These are phyloP conservation scores for Mycosphaerella sp. DNA, from an alignment of 2,329 filamentous ascomycete species.

Conservation along the genomic window DNA sequence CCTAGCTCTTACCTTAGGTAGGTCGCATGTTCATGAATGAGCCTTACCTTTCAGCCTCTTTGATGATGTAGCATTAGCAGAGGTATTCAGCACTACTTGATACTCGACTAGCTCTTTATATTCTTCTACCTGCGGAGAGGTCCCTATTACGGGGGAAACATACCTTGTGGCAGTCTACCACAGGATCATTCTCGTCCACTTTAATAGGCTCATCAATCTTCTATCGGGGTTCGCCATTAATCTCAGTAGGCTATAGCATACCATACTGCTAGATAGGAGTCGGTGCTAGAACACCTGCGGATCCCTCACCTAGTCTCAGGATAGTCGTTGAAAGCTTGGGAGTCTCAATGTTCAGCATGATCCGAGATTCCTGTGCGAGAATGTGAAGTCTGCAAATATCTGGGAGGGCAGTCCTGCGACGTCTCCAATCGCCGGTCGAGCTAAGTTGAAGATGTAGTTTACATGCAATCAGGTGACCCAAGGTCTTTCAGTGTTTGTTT, in stretches of 20 bases:
- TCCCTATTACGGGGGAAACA: slow-evolving; percentile 20
- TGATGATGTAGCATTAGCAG: slow-evolving; percentile 47
- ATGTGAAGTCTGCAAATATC: not conserved
- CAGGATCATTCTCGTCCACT: slow-evolving; percentile 20
- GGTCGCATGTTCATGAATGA: too few species aligned
- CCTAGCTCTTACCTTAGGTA: too few species aligned
- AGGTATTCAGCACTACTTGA: slow-evolving; percentile 31
- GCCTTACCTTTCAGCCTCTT: too few species aligned
- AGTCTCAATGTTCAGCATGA: not conserved
- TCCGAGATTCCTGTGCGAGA: not conserved
- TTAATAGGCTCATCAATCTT: slow-evolving; percentile 11
- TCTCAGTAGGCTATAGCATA: not conserved
- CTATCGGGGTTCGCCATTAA: slow-evolving; percentile 17
- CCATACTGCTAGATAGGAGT: slow-evolving; percentile 10
- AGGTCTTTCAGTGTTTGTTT: too few species aligned
- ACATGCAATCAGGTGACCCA: too few species aligned
- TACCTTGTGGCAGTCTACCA: slow-evolving; percentile 23
- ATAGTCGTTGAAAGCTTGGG: not conserved
- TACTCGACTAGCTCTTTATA: slow-evolving; percentile 2
- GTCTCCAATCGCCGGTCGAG: not conserved
- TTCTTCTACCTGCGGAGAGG: slow-evolving; percentile 15
- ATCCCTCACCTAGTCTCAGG: too few species aligned
- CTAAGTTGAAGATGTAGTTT: not conserved
- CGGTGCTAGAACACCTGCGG: slow-evolving; percentile 4
- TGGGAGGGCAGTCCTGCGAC: not conserved